Percentiles rank a stretch among this genome's conserved stretches.
Conservation (phyloP, 257 asterid genomes). For the Fraxinus americana region DNA sequence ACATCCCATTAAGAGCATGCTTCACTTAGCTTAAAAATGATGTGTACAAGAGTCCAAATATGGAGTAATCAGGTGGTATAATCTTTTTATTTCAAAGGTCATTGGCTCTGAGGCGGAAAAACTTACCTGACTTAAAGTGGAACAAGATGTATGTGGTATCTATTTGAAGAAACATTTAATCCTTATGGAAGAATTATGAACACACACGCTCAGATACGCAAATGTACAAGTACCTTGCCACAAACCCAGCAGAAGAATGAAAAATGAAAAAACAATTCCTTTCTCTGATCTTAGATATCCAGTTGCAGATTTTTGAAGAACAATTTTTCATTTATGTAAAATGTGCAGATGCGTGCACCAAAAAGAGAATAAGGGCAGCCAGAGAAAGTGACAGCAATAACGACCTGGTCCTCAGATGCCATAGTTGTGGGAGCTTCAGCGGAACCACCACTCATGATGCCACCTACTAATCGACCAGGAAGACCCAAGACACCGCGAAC, state of each 20-base stretch:
- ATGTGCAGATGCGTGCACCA: slow-evolving; percentile 13
- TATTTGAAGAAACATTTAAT: not conserved
- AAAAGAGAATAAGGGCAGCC: slow-evolving; percentile 3
- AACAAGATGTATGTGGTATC: not conserved
- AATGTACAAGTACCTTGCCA: not conserved
- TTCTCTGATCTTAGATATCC: not conserved
- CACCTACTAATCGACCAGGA: slow-evolving; percentile 96
- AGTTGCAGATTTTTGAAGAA: not conserved
- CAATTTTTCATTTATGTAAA: not conserved
- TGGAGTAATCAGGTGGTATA: not conserved
- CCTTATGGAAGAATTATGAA: not conserved
- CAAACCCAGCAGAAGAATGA: slow-evolving; percentile 3
- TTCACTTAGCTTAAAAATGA: not conserved
- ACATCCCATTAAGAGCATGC: not conserved
- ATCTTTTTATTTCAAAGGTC: not conserved
- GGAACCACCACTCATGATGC: slow-evolving; percentile 71
- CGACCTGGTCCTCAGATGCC: slow-evolving; percentile 84
- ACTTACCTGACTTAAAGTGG: not conserved
- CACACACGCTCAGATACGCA: not conserved
- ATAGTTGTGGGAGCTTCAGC: slow-evolving; percentile 47
- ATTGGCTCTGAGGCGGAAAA: not conserved
- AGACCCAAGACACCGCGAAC: slow-evolving; percentile 94
- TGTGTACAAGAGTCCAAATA: not conserved
- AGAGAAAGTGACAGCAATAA: slow-evolving; percentile 8
- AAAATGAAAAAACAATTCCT: not conserved